These are phyloP conservation scores for Ilex paraguariensis DNA, from an alignment of 305 asterid species.

Conservation along the genomic window DNA sequence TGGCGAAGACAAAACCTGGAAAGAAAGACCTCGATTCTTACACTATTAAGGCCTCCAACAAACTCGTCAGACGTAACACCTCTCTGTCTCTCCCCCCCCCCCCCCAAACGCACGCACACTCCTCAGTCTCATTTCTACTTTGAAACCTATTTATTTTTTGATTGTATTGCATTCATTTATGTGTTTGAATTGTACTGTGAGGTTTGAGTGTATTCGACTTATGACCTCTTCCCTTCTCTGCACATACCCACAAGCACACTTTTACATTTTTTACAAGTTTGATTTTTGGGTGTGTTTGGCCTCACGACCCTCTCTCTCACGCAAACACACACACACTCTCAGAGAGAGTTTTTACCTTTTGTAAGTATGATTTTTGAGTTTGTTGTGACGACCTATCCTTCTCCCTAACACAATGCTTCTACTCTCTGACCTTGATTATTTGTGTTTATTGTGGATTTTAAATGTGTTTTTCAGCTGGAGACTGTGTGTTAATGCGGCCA, in stretches of 20 bases:
- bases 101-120: background rate
- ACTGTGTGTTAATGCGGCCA: slow-evolving; percentile 80
- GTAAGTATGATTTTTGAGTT: background rate
- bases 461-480: slow-evolving; percentile 50
- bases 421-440: background rate
- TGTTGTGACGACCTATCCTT: background rate
- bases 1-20: slow-evolving; percentile 46
- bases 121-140: background rate
- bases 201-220: background rate
- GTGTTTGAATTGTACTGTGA: background rate
- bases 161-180: background rate
- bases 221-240: background rate
- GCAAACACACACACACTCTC: no score
- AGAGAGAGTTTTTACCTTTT: background rate
- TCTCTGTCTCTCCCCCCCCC: no score
- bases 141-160: background rate
- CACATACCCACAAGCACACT: background rate
- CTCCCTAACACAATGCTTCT: background rate
- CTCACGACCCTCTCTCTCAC: no score
- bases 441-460: background rate
- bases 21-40: slow-evolving; percentile 39
- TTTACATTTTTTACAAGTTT: no score
- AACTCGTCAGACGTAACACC: slow-evolving; percentile 33
- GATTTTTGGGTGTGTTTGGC: no score
- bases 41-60: slow-evolving; percentile 41